Percentiles rank a stretch among this genome's conserved stretches.
These are phyloP conservation scores for Bothriochloa decipiens DNA, from an alignment of 176 grass and related monocot genomes.

Conservation along the genomic window DNA sequence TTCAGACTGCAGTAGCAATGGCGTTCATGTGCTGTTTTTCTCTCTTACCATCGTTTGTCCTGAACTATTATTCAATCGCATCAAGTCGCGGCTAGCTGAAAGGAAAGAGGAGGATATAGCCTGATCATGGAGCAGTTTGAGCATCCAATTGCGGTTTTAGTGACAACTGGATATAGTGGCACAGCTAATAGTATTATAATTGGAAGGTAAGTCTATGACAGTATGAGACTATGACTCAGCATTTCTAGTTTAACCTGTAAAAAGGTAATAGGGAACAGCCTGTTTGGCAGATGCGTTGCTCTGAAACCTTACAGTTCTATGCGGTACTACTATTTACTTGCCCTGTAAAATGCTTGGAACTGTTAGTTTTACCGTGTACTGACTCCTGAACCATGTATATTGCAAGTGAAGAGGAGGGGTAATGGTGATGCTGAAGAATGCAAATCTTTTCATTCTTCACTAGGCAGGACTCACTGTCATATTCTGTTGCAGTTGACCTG, in stretches of 20 bases:
- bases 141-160: slow-evolving; percentile 31
- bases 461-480: background rate
- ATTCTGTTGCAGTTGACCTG: background rate
- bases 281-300: slow-evolving; percentile 27
- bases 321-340: background rate
- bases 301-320: slow-evolving; percentile 34
- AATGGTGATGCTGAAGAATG: background rate
- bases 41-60: slow-evolving; percentile 58
- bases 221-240: background rate
- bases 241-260: slow-evolving; percentile 42
- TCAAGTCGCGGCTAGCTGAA: slow-evolving; percentile 40
- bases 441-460: background rate
- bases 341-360: slow-evolving; percentile 22
- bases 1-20: slow-evolving; percentile 77
- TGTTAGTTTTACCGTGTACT: slow-evolving; percentile 10
- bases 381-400: slow-evolving; percentile 7
- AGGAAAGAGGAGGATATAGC: slow-evolving; percentile 8
- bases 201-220: slow-evolving; percentile 16
- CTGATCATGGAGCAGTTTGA: slow-evolving; percentile 36
- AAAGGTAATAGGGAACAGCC: slow-evolving; percentile 56
- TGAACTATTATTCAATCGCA: slow-evolving; percentile 77
- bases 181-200: slow-evolving; percentile 35
- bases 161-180: slow-evolving; percentile 39
- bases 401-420: background rate
- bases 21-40: slow-evolving; percentile 88